Evolutionary conservation across 2,329 filamentous ascomycete species (phyloP), one percentile per base, ranked within the genome.

Genomic region (Aspergillus udagawae): DNA sequence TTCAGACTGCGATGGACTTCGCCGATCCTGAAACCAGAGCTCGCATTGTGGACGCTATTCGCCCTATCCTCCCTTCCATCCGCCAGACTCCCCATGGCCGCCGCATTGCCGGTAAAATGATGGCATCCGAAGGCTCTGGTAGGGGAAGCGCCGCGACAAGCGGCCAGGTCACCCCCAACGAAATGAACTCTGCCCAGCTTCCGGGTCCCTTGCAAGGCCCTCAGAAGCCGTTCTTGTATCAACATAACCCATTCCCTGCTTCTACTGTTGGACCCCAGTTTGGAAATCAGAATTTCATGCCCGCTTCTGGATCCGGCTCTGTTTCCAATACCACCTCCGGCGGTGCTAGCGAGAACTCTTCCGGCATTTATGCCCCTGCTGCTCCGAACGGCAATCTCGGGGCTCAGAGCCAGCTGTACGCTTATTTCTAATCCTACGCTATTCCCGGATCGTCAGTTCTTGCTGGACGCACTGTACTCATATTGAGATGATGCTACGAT

Each of bases 1-100:
- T 99, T 42, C 94, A 99, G 80, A 99, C 94, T 42, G 92, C 94
- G 28, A 83, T 96, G 64, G 92, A 96, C 67, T 92, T 91, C 69
- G 85, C 90, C 12, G 90, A 92, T 54, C 81, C 84, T 6, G 81
- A 86, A 29, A 87, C 86, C 71, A 92, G 93, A 76, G 79, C 82
- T 57, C 85, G 85, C 49, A 82, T 99, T 47, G 87, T 96, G 49
- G 92, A 97, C 60, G 82, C 84, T 38, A 92, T 97, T 67, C 90
- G 92, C 42, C 91, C 92, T 0, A 87, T 95, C 60, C 79, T 97
- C 42, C 89, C 91, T 3, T 81, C 85, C 45, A 95, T 97, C 62
- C 91, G 92, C 62, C 88, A 90, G 66, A 97, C 92, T 45, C 93
- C 94, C 3, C 94, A 97, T 72, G 94, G 94, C 53, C 92, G 94